Conservation (phyloP, 495 filamentous ascomycete genomes). For the Aspergillus cavernicola region DNA sequence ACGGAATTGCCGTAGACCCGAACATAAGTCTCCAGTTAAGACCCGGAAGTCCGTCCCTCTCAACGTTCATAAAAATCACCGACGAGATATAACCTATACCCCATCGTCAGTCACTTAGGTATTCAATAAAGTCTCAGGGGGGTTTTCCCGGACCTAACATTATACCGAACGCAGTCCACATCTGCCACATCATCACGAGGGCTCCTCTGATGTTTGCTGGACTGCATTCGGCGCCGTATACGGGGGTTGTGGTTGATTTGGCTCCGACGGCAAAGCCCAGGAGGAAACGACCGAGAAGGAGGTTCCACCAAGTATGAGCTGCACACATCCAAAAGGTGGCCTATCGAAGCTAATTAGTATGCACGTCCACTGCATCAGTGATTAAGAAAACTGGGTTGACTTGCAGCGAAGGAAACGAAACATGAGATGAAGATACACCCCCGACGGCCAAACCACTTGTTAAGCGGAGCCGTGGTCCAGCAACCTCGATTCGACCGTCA, state of each 20-base stretch:
- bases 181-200: conserved; percentile 62
- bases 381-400: too few relatives aligned
- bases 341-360: too few relatives aligned
- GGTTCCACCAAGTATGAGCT: conserved; percentile 46
- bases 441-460: conserved; percentile 51
- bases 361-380: too few relatives aligned
- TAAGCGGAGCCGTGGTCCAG: conserved; percentile 55
- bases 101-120: neutral
- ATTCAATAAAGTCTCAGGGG: too few relatives aligned
- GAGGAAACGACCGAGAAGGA: conserved; percentile 54
- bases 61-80: conserved; percentile 55
- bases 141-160: too few relatives aligned
- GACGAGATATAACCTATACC: conserved; percentile 56
- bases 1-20: conserved; percentile 44
- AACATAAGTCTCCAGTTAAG: conserved; percentile 46
- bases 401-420: conserved; percentile 42
- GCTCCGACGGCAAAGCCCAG: conserved; percentile 59
- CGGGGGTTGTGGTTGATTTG: conserved; percentile 55
- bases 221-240: conserved; percentile 56
- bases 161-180: conserved; percentile 74
- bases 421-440: conserved; percentile 57
- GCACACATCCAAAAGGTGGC: conserved; percentile 48
- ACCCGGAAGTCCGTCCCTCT: conserved; percentile 42
- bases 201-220: conserved; percentile 55
- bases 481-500: too few relatives aligned